A percentile compares a stretch with the other conserved stretches of the same genome.
Evolutionary conservation across 306 rosid genomes (phyloP).

Genomic region (Echinosophora koreensis): DNA sequence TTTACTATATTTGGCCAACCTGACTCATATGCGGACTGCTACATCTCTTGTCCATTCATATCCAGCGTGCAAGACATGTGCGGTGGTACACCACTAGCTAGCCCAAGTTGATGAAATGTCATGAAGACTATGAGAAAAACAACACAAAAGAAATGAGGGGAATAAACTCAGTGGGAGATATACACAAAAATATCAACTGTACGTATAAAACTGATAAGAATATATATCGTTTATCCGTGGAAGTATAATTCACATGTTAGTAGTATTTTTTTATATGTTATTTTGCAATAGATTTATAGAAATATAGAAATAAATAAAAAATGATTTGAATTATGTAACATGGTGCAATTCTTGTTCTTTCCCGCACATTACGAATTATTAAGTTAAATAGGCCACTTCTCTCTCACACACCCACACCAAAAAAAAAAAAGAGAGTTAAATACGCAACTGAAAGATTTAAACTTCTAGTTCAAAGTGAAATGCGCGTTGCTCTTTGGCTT

Average conservation of each 20-base stretch:
- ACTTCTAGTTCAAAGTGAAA: slow-evolving; percentile 29
- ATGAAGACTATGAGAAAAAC: neutral
- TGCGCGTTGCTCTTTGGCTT: slow-evolving; percentile 29
- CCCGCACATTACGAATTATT: neutral
- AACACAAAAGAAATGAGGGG: neutral
- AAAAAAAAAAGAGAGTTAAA: neutral
- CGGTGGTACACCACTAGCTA: slow-evolving; percentile 26
- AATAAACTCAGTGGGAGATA: neutral
- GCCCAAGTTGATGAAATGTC: slow-evolving; percentile 33
- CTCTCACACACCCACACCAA: too few relatives aligned
- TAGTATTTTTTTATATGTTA: neutral
- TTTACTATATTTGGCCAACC: slow-evolving; percentile 37
- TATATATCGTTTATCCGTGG: neutral
- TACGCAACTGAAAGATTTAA: slow-evolving; percentile 3
- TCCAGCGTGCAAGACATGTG: slow-evolving; percentile 46
- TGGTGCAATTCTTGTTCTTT: neutral
- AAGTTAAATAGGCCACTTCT: slow-evolving; percentile 14
- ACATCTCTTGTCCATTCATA: slow-evolving; percentile 31
- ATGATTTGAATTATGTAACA: neutral
- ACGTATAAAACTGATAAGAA: neutral
- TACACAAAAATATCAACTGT: slow-evolving; percentile 8
- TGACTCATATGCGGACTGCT: slow-evolving; percentile 41
- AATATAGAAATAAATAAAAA: neutral
- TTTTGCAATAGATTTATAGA: neutral
- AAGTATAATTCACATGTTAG: slow-evolving; percentile 11